These are phyloP conservation scores for Abelmoschus esculentus DNA, from an alignment of 345 rosid species.

Conservation along the genomic window DNA sequence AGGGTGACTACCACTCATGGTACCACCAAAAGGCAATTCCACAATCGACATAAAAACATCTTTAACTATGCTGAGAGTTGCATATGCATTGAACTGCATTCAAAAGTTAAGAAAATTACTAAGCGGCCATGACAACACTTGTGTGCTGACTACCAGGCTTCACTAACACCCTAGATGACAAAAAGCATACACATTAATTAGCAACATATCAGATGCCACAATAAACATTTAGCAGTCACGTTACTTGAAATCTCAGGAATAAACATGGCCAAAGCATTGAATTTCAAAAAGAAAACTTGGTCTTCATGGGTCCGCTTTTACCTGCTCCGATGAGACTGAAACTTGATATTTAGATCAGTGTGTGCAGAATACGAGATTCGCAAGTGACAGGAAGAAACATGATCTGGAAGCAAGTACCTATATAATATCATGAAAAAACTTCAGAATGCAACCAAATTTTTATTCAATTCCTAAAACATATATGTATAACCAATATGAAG, in stretches of 20 bases:
- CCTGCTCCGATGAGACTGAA: conserved; percentile 99
- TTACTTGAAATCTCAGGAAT: conserved; percentile 1
- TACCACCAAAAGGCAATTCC: conserved; percentile 7
- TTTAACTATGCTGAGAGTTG: conserved; percentile 10
- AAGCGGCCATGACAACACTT: conserved; percentile 37
- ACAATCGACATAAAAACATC: conserved; percentile 10
- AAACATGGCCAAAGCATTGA: conserved; percentile 11
- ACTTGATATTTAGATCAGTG: conserved; percentile 92
- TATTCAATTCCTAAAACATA: background rate
- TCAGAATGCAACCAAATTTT: background rate
- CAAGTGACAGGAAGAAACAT: conserved; percentile 64
- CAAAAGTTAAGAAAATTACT: conserved; percentile 46
- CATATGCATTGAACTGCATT: conserved; percentile 14
- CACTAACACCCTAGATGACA: conserved; percentile 51
- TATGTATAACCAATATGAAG: background rate
- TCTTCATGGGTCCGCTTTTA: conserved; percentile 19
- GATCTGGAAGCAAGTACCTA: conserved; percentile 87
- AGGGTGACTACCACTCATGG: background rate
- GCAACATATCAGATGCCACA: conserved; percentile 20
- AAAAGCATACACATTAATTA: conserved; percentile 34
- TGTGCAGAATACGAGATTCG: conserved; percentile 97
- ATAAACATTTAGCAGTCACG: background rate
- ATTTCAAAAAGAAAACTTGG: background rate
- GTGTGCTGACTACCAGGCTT: conserved; percentile 41
- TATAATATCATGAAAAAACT: conserved; percentile 8